Base-by-base conservation (phyloP, 2,329 filamentous ascomycete species). In the Cladosporium austrohemisphaericum region DNA sequence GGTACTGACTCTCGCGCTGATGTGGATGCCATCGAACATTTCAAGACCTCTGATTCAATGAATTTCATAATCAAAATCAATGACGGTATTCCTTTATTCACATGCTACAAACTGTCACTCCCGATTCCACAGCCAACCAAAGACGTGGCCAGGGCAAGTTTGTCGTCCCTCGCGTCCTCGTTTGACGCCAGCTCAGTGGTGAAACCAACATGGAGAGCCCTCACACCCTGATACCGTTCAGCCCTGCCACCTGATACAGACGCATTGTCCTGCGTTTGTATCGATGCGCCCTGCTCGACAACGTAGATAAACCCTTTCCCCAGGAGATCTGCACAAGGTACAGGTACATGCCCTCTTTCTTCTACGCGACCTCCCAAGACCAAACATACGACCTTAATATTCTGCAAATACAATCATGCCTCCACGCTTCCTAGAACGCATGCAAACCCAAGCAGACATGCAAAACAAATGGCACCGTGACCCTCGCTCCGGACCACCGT, bases 341-440 rank as follows among this genome's bases (percentile, higher is more conserved):
- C 14, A n/a, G n/a, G n/a, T 26, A 23, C n/a, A 14, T n/a, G 38
- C n/a, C n/a, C n/a, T n/a, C n/a, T 23, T 29, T 31, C 26, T 18
- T 13, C 18, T 11, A 23, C n/a, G 14, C 20, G 18, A 25, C 35
- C 13, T 18, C 13, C 13, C 13, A 14, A 7, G 14, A 25, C 20
- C 10, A 38, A 38, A 38, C 35, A 18, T 13, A 38, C 22, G 7
- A 23, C 13, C 20, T 38, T 23, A 11, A 23, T 14, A n/a, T 14
- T n/a, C 20, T n/a, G 13, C 20, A 36, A 8, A 22, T 22, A 14
- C 32, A 37, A n/a, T 31, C 38, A 41, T 47, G 44, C 11, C 44
- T 29, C 44, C 44, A 11, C 35, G 44, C 16, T 47, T 47, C 25
- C n/a, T 47, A 20, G 33, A n/a, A n/a, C 32, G 44, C 14, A 47